Base-by-base conservation (phyloP, 2,329 filamentous ascomycete genomes). In the Curvularia eragrostidis region DNA sequence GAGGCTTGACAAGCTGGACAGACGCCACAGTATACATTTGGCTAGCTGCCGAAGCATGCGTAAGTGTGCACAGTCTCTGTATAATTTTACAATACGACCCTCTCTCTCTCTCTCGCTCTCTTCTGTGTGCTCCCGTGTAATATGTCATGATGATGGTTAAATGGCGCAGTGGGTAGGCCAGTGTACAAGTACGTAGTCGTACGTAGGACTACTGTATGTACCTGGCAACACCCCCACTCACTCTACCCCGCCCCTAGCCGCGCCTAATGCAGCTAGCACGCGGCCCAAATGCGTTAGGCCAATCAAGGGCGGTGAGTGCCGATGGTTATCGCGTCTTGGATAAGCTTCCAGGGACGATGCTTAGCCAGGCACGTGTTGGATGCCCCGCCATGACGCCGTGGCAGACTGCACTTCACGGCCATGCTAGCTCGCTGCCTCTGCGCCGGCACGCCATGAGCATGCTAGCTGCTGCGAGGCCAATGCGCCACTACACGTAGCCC, bases 301-400 rank as follows among this genome's bases (percentile, higher is more conserved):
- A 15, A 32, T 49, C 39, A 15, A 21, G 44, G 50, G 54, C 59
- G 61, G 65, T 66, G 58, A 54, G 44, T 23, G 19, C 2, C 12
- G 15, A 6, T 6, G 10, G 30, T 21, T 28, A 32, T 21, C 28
- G 44, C 52, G 56, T 54, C 26, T 5, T 15, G 61, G 55, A 64
- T 58, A 69, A 69, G 66, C 66, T 65, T 67, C 56, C 24, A 21
- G 43, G 54, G 48, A 48, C 53, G 59, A 65, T 51, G 62, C 64
- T 67, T 68, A 61, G 61, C 58, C 21, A 51, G 23, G 50, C 57
- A 34, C 32, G 32, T 39, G 32, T 24, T 54, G 28, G 15, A 21
- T 58, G 47, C 56, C 53, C 59, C 59, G 59, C 61, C 49, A 64
- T 62, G 59, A 44, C 56, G 21, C 47, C 24, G 18, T 26, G 13